Base-by-base conservation (phyloP, 345 rosid species). In the Physaria fendleri region DNA sequence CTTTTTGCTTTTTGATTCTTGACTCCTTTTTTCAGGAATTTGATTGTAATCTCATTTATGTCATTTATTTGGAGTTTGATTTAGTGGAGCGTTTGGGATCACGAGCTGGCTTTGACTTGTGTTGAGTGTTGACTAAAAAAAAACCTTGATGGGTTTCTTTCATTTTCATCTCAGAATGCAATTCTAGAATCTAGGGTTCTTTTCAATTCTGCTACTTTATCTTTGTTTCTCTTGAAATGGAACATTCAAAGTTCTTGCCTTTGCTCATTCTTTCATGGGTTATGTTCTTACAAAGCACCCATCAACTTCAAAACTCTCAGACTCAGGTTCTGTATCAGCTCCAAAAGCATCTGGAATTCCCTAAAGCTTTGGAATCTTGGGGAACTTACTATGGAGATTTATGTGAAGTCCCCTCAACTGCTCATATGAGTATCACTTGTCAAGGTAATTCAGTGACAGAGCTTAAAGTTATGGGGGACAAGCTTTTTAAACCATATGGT, bases 321-420 rank as follows among this genome's bases (percentile, higher is more conserved):
- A 62, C 71, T 30, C 94, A 82, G 41, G 81, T 78, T 51, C 67
- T 93, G 29, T 74, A 77, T 33, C 99, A 89, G 74, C 48, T 93
- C 33, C 81, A 88, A 76, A 89, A 79, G 70, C 95, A 93, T 63
- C 74, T 93, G 40, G 94, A 89, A 79, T 83, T 78, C 72, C 99
- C 99, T 37, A 60, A 82, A 53, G 68, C 72, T 28, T 57, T 93
- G 39, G 83, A 83, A 41, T 47, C 76, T 56, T 79, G 85, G 85
- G 84, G 55, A 25, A 79, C 51, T 71, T 79, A 85, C 81, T 64
- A 54, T 43, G 91, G 85, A 37, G 94, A 85, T 64, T 67, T 83
- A 22, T 93, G 99, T 78, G 62, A 56, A 67, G 55, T 85, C 65
- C 57, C 85, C 74, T 68, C 84, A 50, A 79, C 89, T 29, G 48